These are phyloP conservation scores for Cymodocea nodosa DNA, from an alignment of 116 monocot species.

Conservation along the genomic window DNA sequence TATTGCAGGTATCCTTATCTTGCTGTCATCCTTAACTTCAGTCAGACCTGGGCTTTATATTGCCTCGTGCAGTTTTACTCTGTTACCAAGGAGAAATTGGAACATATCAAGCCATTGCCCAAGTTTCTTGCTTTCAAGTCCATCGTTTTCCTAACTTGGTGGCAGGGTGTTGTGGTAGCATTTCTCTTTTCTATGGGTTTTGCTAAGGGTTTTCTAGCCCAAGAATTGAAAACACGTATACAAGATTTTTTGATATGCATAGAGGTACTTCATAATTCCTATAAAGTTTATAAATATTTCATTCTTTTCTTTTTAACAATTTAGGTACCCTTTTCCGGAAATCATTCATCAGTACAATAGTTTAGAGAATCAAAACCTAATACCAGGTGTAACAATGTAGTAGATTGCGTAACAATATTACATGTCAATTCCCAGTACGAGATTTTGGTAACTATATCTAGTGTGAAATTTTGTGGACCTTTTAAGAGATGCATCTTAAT, in stretches of 20 bases:
- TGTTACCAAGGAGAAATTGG: conserved; percentile 80
- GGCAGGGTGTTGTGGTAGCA: conserved; percentile 91
- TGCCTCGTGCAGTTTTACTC: conserved; percentile 96
- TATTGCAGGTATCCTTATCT: conserved; percentile 82
- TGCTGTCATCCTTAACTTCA: conserved; percentile 89
- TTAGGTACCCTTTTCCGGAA: too few relatives aligned
- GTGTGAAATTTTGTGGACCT: too few relatives aligned
- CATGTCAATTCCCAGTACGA: too few relatives aligned
- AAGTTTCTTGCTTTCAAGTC: conserved; percentile 98
- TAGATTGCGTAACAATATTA: too few relatives aligned
- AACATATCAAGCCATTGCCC: conserved; percentile 80
- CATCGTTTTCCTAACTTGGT: conserved; percentile 98
- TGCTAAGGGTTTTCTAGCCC: conserved; percentile 73
- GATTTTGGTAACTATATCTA: too few relatives aligned
- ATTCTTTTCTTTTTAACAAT: neutral
- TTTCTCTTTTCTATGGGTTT: conserved; percentile 77
- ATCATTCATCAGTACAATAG: too few relatives aligned
- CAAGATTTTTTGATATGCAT: conserved; percentile 98
- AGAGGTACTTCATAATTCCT: conserved; percentile 37
- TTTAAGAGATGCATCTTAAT: too few relatives aligned
- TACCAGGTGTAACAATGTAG: too few relatives aligned
- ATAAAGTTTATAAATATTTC: neutral
- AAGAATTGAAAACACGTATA: conserved; percentile 73
- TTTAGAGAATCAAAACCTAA: too few relatives aligned
- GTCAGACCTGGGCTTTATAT: conserved; percentile 97